Percentiles rank a stretch among this genome's conserved stretches.
These are phyloP conservation scores for Leishmania turanica DNA, from an alignment of 208 protist genomes.

Conservation along the genomic window DNA sequence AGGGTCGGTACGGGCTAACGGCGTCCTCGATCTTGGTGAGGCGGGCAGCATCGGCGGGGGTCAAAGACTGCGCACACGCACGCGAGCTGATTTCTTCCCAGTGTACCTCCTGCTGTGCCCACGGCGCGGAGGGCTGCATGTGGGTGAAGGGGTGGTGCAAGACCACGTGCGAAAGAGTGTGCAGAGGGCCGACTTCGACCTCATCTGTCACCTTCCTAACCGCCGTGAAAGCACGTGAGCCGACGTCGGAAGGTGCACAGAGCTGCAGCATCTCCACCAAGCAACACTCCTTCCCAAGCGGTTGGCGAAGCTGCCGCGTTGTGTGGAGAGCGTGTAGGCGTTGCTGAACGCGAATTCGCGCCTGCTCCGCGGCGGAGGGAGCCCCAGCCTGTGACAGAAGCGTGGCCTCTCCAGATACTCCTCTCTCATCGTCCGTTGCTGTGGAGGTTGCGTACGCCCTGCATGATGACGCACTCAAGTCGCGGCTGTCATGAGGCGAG, in stretches of 20 bases:
- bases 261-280: constrained; percentile 56
- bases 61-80: not conserved
- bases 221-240: constrained; percentile 10
- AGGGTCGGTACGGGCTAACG: constrained; percentile 37
- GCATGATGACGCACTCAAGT: not conserved
- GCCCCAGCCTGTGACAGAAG: not conserved
- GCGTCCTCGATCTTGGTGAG: constrained; percentile 40
- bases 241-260: not conserved
- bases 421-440: not conserved
- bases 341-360: constrained; percentile 61
- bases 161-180: constrained; percentile 42
- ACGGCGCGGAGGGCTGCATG: constrained; percentile 37
- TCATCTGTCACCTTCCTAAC: constrained; percentile 30
- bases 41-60: constrained; percentile 31
- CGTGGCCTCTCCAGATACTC: not conserved
- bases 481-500: not conserved
- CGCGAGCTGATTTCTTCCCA: constrained; percentile 23
- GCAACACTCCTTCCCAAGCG: constrained; percentile 62
- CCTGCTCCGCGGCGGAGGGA: constrained; percentile 41
- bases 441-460: not conserved
- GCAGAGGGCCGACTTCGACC: constrained; percentile 54
- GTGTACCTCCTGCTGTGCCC: constrained; percentile 39
- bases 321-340: constrained; percentile 54
- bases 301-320: constrained; percentile 38
- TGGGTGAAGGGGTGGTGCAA: constrained; percentile 69